phyloP scores from a whole-genome alignment of 1,284 basidiomycete genomes.

The Pascua guehoae region DNA sequence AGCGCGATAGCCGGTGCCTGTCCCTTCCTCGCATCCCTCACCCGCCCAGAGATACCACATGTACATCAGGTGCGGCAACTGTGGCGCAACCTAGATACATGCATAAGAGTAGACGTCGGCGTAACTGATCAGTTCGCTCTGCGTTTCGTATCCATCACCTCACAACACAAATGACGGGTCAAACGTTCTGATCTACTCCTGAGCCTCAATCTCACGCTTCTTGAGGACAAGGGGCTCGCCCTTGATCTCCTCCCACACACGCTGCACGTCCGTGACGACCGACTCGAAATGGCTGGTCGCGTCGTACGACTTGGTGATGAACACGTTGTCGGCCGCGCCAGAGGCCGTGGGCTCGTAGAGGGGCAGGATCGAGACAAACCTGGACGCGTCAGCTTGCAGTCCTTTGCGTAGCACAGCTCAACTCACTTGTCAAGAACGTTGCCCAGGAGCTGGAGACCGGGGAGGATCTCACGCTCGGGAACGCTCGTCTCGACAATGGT shows the following conservation, averaged over 20 bases:
- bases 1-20: too few relatives aligned
- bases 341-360: slow-evolving; percentile 83
- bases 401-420: too few relatives aligned
- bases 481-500: slow-evolving; percentile 91
- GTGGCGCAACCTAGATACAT: too few relatives aligned
- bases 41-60: too few relatives aligned
- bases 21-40: too few relatives aligned
- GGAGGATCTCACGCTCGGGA: slow-evolving; percentile 87
- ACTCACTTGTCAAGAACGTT: slow-evolving; percentile 82
- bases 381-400: too few relatives aligned
- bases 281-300: slow-evolving; percentile 99
- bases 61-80: too few relatives aligned
- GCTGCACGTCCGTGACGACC: slow-evolving; percentile 87
- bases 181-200: too few relatives aligned
- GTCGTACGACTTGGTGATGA: slow-evolving; percentile 96
- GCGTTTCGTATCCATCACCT: too few relatives aligned
- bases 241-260: slow-evolving; percentile 82
- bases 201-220: slow-evolving; percentile 44
- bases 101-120: too few relatives aligned
- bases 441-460: slow-evolving; percentile 88
- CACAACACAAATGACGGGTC: too few relatives aligned
- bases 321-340: slow-evolving; percentile 74
- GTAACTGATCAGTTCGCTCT: too few relatives aligned
- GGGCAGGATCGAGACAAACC: slow-evolving; percentile 80
- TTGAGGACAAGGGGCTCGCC: slow-evolving; percentile 48